Percentiles rank a stretch among this genome's conserved stretches.
phyloP scores from a whole-genome alignment of 2,329 filamentous ascomycete species.

The Aspergillus pseudotamarii region DNA sequence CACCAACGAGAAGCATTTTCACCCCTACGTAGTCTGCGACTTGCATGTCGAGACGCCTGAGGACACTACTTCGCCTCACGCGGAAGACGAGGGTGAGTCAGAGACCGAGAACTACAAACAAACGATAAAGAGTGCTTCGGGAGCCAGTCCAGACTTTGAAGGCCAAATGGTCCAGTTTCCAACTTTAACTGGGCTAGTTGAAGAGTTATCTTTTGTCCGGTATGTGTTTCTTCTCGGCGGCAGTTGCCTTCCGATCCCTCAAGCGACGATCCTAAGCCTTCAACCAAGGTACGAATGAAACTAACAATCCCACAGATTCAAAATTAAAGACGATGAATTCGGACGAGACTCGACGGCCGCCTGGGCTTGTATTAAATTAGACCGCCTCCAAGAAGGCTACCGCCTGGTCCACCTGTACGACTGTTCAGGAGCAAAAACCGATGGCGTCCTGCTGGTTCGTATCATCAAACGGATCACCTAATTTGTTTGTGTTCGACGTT shows the following conservation, averaged over 20 bases:
- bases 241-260: background rate
- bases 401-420: constrained; percentile 78
- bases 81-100: constrained; percentile 50
- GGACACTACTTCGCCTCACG: constrained; percentile 46
- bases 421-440: constrained; percentile 64
- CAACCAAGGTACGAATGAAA: background rate
- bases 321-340: constrained; percentile 84
- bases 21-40: constrained; percentile 76
- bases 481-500: background rate
- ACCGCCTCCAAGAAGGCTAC: constrained; percentile 75
- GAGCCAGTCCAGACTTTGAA: constrained; percentile 67
- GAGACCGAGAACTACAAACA: constrained; percentile 57
- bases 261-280: background rate
- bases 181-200: constrained; percentile 59
- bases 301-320: constrained; percentile 59
- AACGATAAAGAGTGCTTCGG: constrained; percentile 58
- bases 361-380: constrained; percentile 86
- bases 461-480: constrained; percentile 59
- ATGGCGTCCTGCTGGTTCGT: constrained; percentile 73
- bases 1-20: constrained; percentile 61
- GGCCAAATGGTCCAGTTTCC: constrained; percentile 63
- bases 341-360: constrained; percentile 76
- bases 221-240: constrained; percentile 48
- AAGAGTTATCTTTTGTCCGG: constrained; percentile 73
- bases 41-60: constrained; percentile 73